phyloP scores from a whole-genome alignment of 2,329 filamentous ascomycete species.

The Lizonia empirigonia region DNA sequence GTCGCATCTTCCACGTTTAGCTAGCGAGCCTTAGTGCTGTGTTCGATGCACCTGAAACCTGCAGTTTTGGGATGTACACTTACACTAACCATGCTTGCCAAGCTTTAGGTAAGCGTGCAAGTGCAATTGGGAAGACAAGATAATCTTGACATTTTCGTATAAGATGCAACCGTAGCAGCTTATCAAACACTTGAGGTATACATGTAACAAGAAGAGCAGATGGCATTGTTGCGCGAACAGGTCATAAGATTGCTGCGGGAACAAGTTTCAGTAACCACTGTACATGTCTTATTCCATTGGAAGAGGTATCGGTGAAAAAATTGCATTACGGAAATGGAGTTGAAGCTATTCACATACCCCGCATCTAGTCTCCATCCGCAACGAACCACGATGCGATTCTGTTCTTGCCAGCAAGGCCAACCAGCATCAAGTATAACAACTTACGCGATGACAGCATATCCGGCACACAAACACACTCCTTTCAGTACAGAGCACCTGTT shows the following conservation, averaged over 20 bases:
- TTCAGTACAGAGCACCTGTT: slow-evolving; percentile 17
- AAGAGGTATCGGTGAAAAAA: too few relatives aligned
- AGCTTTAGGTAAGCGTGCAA: not conserved
- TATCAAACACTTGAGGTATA: too few relatives aligned
- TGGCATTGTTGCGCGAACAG: too few relatives aligned
- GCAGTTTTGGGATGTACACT: not conserved
- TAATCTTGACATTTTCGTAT: too few relatives aligned
- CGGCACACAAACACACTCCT: slow-evolving; percentile 14
- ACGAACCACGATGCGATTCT: slow-evolving; percentile 15
- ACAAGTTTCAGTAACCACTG: too few relatives aligned
- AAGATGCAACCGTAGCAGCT: too few relatives aligned
- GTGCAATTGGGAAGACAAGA: too few relatives aligned
- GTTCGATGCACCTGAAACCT: slow-evolving; percentile 11
- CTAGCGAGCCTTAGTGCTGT: slow-evolving; percentile 20
- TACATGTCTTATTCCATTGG: too few relatives aligned
- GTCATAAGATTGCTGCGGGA: too few relatives aligned
- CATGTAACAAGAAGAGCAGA: too few relatives aligned
- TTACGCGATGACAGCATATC: slow-evolving; percentile 21
- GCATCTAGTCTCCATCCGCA: not conserved
- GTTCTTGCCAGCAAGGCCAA: not conserved
- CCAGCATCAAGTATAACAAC: not conserved
- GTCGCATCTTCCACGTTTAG: slow-evolving; percentile 9
- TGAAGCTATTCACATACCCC: too few relatives aligned
- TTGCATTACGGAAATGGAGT: too few relatives aligned
- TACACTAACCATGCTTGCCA: not conserved